These are phyloP conservation scores for Otatea glauca DNA, from an alignment of 176 grass and related monocot genomes.

Conservation along the genomic window DNA sequence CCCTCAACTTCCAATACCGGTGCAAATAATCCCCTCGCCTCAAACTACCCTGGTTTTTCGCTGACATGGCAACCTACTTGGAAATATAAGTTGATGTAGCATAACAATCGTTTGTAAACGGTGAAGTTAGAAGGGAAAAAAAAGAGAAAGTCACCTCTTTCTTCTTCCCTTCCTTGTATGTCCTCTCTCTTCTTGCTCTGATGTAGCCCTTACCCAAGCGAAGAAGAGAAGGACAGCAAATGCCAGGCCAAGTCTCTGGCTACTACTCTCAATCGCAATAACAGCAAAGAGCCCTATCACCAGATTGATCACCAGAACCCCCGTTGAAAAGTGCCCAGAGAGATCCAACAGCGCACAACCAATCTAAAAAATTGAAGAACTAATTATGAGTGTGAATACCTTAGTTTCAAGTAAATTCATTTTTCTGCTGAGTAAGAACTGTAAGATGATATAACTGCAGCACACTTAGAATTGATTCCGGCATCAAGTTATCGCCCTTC, in stretches of 20 bases:
- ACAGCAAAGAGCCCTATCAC: conserved; percentile 92
- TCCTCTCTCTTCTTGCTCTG: too few relatives aligned
- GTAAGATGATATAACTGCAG: neutral
- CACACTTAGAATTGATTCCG: neutral
- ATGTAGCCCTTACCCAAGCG: conserved; percentile 3
- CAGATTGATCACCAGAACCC: conserved; percentile 88
- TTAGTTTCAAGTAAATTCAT: neutral
- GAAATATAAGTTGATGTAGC: too few relatives aligned
- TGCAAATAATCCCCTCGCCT: too few relatives aligned
- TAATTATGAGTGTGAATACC: conserved; percentile 24
- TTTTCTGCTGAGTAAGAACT: conserved; percentile 14
- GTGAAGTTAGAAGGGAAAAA: too few relatives aligned
- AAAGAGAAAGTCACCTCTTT: too few relatives aligned
- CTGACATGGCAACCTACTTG: too few relatives aligned
- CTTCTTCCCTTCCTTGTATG: too few relatives aligned
- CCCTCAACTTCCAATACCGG: too few relatives aligned
- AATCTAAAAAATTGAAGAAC: conserved; percentile 56
- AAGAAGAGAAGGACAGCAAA: conserved; percentile 92
- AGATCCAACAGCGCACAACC: conserved; percentile 89
- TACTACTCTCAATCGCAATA: conserved; percentile 90
- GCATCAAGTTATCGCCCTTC: neutral
- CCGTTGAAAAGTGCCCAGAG: conserved; percentile 92
- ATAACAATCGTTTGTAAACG: too few relatives aligned
- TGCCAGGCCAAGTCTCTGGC: conserved; percentile 85
- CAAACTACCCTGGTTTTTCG: too few relatives aligned